Percentiles rank a stretch among this genome's conserved stretches.
These are phyloP conservation scores for Pyrus bretschneideri DNA, from an alignment of 306 rosid genomes.

Conservation along the genomic window DNA sequence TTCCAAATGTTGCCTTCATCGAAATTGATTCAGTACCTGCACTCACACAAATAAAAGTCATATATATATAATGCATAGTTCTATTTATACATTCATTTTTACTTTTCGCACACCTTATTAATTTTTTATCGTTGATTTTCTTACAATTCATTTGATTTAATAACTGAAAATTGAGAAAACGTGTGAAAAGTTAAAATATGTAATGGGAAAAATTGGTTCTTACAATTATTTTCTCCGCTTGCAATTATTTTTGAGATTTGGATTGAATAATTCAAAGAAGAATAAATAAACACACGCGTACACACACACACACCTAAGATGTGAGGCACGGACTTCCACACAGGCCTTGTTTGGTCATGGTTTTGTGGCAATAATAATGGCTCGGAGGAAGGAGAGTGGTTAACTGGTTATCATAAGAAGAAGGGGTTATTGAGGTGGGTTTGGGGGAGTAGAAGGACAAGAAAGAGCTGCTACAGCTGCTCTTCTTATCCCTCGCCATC, in stretches of 20 bases:
- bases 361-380: not conserved
- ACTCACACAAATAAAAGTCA: not conserved
- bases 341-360: not conserved
- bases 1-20: constrained; percentile 40
- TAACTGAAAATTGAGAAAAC: fast-evolving
- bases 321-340: constrained; percentile 40
- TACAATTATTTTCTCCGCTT: too few relatives aligned
- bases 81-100: too few relatives aligned
- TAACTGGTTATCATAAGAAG: too few relatives aligned
- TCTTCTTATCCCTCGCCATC: too few relatives aligned
- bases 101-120: fast-evolving
- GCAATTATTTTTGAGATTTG: too few relatives aligned
- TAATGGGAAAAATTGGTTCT: too few relatives aligned
- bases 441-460: too few relatives aligned
- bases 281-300: not conserved
- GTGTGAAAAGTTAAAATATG: too few relatives aligned
- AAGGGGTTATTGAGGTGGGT: too few relatives aligned
- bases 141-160: too few relatives aligned
- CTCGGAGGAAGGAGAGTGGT: not conserved
- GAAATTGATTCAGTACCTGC: constrained; percentile 42
- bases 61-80: too few relatives aligned
- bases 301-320: constrained; percentile 14
- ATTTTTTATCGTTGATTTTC: fast-evolving
- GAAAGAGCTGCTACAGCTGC: too few relatives aligned
- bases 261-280: not conserved